Conservation (phyloP, 2,329 filamentous ascomycete species). For the Pseudohalonectria lignicola region DNA sequence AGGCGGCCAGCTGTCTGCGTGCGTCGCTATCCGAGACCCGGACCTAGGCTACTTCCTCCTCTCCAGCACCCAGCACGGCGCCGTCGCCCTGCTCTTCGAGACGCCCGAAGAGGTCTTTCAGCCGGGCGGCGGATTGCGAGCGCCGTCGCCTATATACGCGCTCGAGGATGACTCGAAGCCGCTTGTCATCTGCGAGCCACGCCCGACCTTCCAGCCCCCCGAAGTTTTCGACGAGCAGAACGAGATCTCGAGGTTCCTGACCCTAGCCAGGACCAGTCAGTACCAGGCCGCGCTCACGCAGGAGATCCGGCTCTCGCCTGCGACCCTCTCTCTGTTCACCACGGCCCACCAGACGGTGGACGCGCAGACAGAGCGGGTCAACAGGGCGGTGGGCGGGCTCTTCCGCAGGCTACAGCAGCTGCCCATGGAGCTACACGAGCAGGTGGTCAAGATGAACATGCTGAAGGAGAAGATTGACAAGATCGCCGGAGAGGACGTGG, state of each 20-base stretch:
- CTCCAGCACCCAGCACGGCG: constrained; percentile 45
- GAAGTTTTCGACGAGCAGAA: constrained; percentile 10
- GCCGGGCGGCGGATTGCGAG: constrained; percentile 10
- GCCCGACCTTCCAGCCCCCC: constrained; percentile 46
- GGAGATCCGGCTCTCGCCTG: constrained; percentile 57
- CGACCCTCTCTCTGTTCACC: constrained; percentile 60
- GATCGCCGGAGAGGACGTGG: constrained; percentile 48
- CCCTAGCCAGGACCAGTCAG: constrained; percentile 43
- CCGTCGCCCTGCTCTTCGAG: constrained; percentile 49
- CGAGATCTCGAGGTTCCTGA: constrained; percentile 8
- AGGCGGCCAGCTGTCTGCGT: constrained; percentile 39
- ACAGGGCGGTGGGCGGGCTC: constrained; percentile 59
- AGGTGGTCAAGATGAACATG: constrained; percentile 55
- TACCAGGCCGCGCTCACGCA: constrained; percentile 47
- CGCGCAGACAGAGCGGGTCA: constrained; percentile 57
- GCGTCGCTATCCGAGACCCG: constrained; percentile 43
- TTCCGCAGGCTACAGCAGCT: constrained; percentile 61
- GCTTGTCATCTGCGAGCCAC: constrained; percentile 47
- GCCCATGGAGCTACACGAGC: constrained; percentile 54
- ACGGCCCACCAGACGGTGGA: constrained; percentile 62
- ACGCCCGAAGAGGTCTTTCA: constrained; percentile 39
- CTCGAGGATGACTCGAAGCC: constrained; percentile 29
- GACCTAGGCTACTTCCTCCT: constrained; percentile 55
- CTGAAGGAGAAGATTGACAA: constrained; percentile 56
- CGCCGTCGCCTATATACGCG: constrained; percentile 22